A percentile compares a stretch with the other conserved stretches of the same genome.
Evolutionary conservation across 2,329 filamentous ascomycete genomes (phyloP).

Genomic region (Xylariaceae sp.): DNA sequence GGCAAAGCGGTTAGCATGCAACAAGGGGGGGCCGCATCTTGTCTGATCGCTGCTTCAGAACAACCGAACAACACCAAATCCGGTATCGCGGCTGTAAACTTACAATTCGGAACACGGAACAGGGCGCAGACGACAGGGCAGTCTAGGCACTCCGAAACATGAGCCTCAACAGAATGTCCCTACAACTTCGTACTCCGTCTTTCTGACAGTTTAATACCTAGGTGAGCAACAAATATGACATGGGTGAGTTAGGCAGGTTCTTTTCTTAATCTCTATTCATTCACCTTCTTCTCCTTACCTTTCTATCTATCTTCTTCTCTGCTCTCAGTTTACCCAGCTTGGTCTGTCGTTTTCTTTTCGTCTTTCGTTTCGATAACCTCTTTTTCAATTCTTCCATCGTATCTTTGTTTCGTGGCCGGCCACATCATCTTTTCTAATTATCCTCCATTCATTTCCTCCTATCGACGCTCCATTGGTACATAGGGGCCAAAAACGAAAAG

Average conservation of each 20-base stretch:
- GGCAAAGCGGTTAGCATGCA: slow-evolving; percentile 15
- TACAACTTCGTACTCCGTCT: slow-evolving; percentile 11
- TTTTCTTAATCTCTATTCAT: slow-evolving; percentile 7
- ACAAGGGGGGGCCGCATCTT: slow-evolving; percentile 20
- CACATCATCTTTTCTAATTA: slow-evolving; percentile 29
- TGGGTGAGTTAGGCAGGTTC: background rate
- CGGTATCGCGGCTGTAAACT: slow-evolving; percentile 21
- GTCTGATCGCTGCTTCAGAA: slow-evolving; percentile 33
- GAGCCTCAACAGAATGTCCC: slow-evolving; percentile 13
- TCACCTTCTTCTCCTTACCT: background rate
- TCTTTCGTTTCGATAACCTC: slow-evolving; percentile 29
- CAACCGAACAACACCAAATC: slow-evolving; percentile 13
- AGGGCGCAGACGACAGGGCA: slow-evolving; percentile 9
- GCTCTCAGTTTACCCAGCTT: slow-evolving; percentile 34
- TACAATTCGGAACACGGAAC: slow-evolving; percentile 19
- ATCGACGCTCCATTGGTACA: slow-evolving; percentile 6
- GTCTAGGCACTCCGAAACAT: slow-evolving; percentile 22
- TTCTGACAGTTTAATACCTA: too few relatives aligned
- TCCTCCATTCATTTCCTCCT: slow-evolving; percentile 13
- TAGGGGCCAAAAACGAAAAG: slow-evolving; percentile 12
- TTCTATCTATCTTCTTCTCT: slow-evolving; percentile 23
- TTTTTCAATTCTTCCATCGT: slow-evolving; percentile 7
- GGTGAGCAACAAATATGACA: slow-evolving; percentile 1
- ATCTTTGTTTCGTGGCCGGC: slow-evolving; percentile 34
- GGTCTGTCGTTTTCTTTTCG: slow-evolving; percentile 28